A percentile compares a stretch with the other conserved stretches of the same genome.
phyloP scores from a whole-genome alignment of 148 eudicot species.

The Cornus florida region DNA sequence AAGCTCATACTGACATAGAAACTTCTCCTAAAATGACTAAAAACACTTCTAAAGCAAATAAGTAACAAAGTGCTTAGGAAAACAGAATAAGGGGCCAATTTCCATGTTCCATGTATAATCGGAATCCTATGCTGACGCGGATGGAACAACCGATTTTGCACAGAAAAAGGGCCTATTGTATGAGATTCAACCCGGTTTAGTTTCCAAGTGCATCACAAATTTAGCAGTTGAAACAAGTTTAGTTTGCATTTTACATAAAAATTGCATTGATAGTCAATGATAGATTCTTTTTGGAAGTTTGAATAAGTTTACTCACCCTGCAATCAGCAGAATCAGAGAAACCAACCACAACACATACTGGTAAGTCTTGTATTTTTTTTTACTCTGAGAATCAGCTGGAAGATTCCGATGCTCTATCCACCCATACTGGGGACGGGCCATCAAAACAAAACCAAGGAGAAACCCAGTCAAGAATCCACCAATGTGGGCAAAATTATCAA shows the following conservation, averaged over 20 bases:
- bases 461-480: conserved; percentile 71
- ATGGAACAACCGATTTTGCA: no score
- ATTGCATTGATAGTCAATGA: background rate
- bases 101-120: background rate
- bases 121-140: no score
- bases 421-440: conserved; percentile 62
- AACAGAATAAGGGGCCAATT: background rate
- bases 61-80: background rate
- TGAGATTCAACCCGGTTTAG: no score
- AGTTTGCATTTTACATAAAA: background rate
- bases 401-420: conserved; percentile 46
- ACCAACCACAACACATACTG: conserved; percentile 53
- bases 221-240: background rate
- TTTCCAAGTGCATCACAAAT: background rate
- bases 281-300: background rate
- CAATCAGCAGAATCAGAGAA: conserved; percentile 56
- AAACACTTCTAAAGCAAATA: background rate
- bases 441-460: conserved; percentile 71
- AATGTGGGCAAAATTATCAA: conserved; percentile 62
- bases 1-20: background rate
- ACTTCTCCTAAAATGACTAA: background rate
- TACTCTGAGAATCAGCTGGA: conserved; percentile 30
- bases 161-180: no score
- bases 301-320: conserved; percentile 48
- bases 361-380: conserved; percentile 60